A percentile compares a stretch with the other conserved stretches of the same genome.
phyloP scores from a whole-genome alignment of 1,284 basidiomycete genomes.

The Pseudozyma thailandica region DNA sequence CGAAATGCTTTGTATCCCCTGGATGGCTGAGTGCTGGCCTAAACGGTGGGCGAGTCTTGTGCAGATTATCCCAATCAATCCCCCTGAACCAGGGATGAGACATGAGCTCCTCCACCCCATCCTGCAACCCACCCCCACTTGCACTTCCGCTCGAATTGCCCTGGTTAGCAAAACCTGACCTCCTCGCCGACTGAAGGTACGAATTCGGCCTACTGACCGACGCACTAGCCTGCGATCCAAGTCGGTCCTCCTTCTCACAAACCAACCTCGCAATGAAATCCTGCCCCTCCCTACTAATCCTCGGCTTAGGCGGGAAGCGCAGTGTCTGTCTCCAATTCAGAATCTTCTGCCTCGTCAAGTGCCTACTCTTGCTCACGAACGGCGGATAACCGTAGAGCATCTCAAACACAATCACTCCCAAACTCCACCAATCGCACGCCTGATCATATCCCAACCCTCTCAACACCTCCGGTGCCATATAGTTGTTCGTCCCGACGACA shows the following conservation, averaged over 20 bases:
- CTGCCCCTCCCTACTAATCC: constrained; percentile 83
- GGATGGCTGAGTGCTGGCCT: constrained; percentile 76
- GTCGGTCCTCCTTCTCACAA: constrained; percentile 91
- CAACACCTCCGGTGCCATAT: constrained; percentile 95
- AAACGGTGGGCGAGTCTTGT: constrained; percentile 81
- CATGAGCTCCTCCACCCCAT: constrained; percentile 89
- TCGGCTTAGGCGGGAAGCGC: constrained; percentile 84
- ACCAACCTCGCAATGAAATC: constrained; percentile 86
- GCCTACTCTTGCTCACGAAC: constrained; percentile 67
- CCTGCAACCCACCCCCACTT: constrained; percentile 68
- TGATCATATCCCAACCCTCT: constrained; percentile 85
- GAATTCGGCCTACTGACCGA: constrained; percentile 78
- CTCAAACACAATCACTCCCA: constrained; percentile 82
- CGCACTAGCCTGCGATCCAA: constrained; percentile 79
- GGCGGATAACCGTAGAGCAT: constrained; percentile 81
- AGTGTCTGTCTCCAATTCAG: constrained; percentile 90
- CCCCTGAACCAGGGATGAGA: constrained; percentile 70
- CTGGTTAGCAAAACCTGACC: constrained; percentile 78
- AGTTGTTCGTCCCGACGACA: constrained; percentile 74
- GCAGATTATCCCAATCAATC: constrained; percentile 55
- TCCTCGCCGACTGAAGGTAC: constrained; percentile 78
- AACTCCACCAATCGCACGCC: constrained; percentile 97
- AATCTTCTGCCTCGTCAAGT: constrained; percentile 67
- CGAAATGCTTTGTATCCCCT: constrained; percentile 67
- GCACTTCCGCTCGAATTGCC: neutral